Evolutionary conservation across 208 protist species (phyloP), one percentile per base, ranked within the genome.

Genomic region (Wallacemonas rigidus): DNA sequence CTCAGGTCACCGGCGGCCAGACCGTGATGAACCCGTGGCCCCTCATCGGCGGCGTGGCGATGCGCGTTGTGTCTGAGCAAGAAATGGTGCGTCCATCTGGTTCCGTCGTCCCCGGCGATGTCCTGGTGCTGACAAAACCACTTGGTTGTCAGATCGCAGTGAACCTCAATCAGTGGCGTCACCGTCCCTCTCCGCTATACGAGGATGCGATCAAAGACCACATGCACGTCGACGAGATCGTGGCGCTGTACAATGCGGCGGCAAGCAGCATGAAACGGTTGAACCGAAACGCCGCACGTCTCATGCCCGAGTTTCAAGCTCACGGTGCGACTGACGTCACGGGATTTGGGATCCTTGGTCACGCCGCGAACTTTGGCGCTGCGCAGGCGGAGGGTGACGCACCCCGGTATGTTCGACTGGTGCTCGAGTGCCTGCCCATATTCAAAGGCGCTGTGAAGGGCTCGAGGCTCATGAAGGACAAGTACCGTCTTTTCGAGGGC

Each of bases 121-220:
- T 98, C n/a, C 69, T 99, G 0, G 90, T 99, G 36, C 75, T 99
- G 48, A 99, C 98, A 11, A 99, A 99, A 72, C 98, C 98, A 48
- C 75, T 99, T 0, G 98, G 98, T 7, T 90, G 71, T 26, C 97
- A 98, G 69, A 65, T 98, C 8, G 96, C 95, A 1, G 94, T 98
- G 44, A 99, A 98, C 75, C 81, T 97, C 14, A 89, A 97, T 68
- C 94, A 99, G 83, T 98, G 95, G 95, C 71, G 98, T 1, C 71
- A 82, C 56, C 74, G 83, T 8, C 81, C 90, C 44, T 90, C 90
- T 7, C 85, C 85, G 1, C 68, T 92, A 12, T 94, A 86, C 79
- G 75, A 89, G 65, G 75, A 86, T 3, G 77, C 35, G n/a, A 89
- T 97, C 26, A 45, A 87, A 38, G 81, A 75, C 1, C 75, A 89